Percentiles rank a stretch among this genome's conserved stretches.
Evolutionary conservation across 2,329 filamentous ascomycete genomes (phyloP).

Genomic region (Penicillium palitans): DNA sequence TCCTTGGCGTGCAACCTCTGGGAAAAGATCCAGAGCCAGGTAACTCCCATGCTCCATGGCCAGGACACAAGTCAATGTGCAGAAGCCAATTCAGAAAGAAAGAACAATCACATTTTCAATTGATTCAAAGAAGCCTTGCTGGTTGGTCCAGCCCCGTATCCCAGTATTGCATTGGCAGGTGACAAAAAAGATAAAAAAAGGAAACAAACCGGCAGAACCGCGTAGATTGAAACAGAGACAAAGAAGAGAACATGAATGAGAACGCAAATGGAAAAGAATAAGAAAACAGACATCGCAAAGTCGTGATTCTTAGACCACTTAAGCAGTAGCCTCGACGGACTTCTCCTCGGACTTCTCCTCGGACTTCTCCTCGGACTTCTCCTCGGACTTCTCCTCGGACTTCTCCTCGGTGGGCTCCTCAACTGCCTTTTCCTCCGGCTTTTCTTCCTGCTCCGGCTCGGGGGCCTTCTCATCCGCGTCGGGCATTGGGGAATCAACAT

Average conservation of each 20-base stretch:
- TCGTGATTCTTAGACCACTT: constrained; percentile 14
- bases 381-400: constrained; percentile 30
- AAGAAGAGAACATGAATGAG: constrained; percentile 21
- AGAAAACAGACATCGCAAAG: constrained; percentile 8
- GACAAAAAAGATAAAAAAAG: constrained; percentile 8
- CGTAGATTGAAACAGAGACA: constrained; percentile 14
- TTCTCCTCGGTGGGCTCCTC: constrained; percentile 31
- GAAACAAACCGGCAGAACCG: constrained; percentile 7
- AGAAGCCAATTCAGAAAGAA: constrained; percentile 1
- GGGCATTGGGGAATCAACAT: constrained; percentile 41
- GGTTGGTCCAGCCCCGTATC: constrained; percentile 13
- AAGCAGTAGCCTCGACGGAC: constrained; percentile 29
- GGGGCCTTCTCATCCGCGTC: constrained; percentile 39
- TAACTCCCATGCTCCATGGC: constrained; percentile 1
- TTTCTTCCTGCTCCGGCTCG: constrained; percentile 35
- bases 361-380: constrained; percentile 20
- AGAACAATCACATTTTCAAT: constrained; percentile 18
- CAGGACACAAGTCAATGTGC: background rate
- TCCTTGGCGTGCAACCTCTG: background rate
- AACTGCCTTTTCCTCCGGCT: constrained; percentile 19
- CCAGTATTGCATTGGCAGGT: constrained; percentile 15
- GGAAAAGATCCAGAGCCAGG: background rate
- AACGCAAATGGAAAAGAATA: constrained; percentile 6
- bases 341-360: constrained; percentile 30
- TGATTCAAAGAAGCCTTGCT: constrained; percentile 15